These are phyloP conservation scores for Albatrellus sp. DNA, from an alignment of 1,284 basidiomycete species.

Conservation along the genomic window DNA sequence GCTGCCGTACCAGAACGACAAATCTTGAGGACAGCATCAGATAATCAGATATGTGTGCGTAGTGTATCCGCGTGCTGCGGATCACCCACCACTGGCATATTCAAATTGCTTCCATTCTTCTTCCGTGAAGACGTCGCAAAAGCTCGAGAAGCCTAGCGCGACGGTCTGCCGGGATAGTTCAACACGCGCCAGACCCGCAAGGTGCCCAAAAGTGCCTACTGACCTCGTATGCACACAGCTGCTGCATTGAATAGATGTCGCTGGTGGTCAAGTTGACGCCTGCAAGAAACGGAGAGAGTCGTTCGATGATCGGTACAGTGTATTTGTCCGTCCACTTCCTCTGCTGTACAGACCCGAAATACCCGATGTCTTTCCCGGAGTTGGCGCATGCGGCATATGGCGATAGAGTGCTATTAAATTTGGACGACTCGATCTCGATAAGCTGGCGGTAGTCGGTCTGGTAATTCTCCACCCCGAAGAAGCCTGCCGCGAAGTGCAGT, in stretches of 20 bases:
- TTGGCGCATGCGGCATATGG: conserved; percentile 33
- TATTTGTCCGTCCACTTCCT: conserved; percentile 41
- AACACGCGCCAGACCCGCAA: background rate
- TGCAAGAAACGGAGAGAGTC: conserved; percentile 31
- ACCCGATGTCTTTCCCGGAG: conserved; percentile 22
- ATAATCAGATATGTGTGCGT: background rate
- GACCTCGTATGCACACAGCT: conserved; percentile 48
- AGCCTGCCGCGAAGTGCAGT: conserved; percentile 44
- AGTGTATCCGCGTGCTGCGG: background rate
- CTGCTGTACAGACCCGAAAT: conserved; percentile 18
- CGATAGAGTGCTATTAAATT: conserved; percentile 50
- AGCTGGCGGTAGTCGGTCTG: conserved; percentile 31
- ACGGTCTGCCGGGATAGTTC: conserved; percentile 36
- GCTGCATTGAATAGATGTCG: conserved; percentile 35
- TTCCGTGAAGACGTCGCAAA: conserved; percentile 48
- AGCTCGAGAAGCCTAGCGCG: conserved; percentile 43
- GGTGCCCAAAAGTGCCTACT: conserved; percentile 1
- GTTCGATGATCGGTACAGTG: conserved; percentile 34
- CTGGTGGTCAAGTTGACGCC: conserved; percentile 37
- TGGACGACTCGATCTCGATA: conserved; percentile 37
- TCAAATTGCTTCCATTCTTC: conserved; percentile 57
- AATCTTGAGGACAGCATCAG: conserved; percentile 9
- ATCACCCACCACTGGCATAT: conserved; percentile 28
- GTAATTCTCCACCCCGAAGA: conserved; percentile 44
- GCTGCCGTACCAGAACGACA: conserved; percentile 40